Base-by-base conservation (phyloP, 306 rosid species). In the Biancaea sappan region DNA sequence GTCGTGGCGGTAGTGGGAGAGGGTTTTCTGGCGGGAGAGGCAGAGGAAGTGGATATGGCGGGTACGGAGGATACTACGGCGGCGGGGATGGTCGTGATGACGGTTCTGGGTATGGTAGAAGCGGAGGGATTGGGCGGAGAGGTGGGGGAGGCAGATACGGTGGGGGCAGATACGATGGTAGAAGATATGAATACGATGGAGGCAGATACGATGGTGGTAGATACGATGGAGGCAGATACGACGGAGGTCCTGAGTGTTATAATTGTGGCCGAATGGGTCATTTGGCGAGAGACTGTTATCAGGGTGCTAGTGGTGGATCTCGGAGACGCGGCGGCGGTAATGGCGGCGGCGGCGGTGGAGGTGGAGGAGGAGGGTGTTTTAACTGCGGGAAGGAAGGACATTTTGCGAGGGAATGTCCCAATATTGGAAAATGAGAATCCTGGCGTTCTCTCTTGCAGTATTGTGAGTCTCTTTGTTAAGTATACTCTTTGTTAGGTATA, bases 381-480 rank as follows among this genome's bases (percentile, higher is more conserved):
- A 83, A 84, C 52, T 92, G 97, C 54, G 93, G 96, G 3, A 96
- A 84, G 79, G 89, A 84, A 82, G 97, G 97, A 60, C 97, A 92
- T 86, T 88, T 86, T 80, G 93, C 91, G 18, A 84, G 97, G 79
- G 96, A 92, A 22, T 87, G 96, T 64, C 85, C 73, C 28, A 78
- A 71, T 52, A 78, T 34, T 41, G 84, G 78, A 68, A 76, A 83
- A 21, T 86, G 88, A 89, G 48, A 50, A 76, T 22, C 3, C 15
- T 8, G 43, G 65, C 63, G 15, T 68, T 38, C 28, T 69, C 38
- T 72, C 61, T 69, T 44, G 24, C 18, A 15, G 48, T n/a, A 26
- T 66, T 74, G 37, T 37, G 72, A 50, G 43, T 68, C 14, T 56
- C 71, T 64, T 68, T 71, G 69, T n/a, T n/a, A n/a, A n/a, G n/a